Conservation (phyloP, 345 rosid species). For the Erucastrum elatum region DNA sequence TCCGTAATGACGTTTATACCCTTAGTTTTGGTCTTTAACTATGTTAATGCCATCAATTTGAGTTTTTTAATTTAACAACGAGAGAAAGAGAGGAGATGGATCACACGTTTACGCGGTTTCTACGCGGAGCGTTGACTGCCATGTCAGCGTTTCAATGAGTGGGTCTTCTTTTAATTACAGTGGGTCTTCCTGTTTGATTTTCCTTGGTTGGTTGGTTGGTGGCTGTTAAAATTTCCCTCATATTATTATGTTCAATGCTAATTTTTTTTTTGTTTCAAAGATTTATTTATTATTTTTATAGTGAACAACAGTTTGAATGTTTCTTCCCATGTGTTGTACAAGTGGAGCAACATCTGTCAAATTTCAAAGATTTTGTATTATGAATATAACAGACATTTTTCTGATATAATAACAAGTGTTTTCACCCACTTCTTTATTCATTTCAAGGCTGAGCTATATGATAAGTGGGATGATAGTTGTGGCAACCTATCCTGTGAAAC, state of each 20-base stretch:
- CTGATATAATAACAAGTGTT: background rate
- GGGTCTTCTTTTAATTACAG: background rate
- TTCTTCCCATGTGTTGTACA: background rate
- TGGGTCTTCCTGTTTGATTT: slow-evolving; percentile 21
- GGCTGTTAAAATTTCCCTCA: background rate
- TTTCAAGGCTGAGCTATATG: background rate
- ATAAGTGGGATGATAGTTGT: background rate
- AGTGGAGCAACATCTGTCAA: background rate
- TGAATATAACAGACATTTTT: background rate
- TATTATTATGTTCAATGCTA: background rate
- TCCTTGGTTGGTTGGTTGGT: background rate
- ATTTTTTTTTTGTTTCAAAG: background rate
- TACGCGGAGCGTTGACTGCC: slow-evolving; percentile 40
- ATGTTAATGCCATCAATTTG: slow-evolving; percentile 5
- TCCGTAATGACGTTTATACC: background rate
- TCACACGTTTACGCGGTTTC: slow-evolving; percentile 45
- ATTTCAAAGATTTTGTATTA: background rate
- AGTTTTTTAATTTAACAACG: background rate
- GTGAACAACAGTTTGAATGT: background rate
- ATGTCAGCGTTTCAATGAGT: slow-evolving; percentile 15
- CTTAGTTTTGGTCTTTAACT: background rate
- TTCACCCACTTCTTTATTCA: background rate
- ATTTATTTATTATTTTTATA: too few relatives aligned
- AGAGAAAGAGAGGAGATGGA: slow-evolving; percentile 9
- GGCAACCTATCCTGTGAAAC: background rate